Evolutionary conservation across 768 basidiomycete genomes (phyloP).

Genomic region (Podaxis mareebaensis): DNA sequence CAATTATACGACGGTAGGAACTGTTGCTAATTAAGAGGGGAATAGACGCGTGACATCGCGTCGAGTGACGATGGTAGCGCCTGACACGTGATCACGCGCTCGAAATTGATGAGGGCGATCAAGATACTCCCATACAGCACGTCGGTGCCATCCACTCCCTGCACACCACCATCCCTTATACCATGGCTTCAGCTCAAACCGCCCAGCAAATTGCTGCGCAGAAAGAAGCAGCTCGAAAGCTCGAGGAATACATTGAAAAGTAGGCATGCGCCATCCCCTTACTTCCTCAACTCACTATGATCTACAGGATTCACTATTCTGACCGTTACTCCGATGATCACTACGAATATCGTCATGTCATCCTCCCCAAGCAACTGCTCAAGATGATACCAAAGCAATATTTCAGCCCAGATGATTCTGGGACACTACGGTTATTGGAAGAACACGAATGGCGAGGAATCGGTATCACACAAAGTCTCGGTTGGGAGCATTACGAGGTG

Average conservation of each 20-base stretch:
- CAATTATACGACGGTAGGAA: neutral
- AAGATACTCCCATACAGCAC: conserved; percentile 11
- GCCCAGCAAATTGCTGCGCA: conserved; percentile 32
- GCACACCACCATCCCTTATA: conserved; percentile 6
- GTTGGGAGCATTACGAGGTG: conserved; percentile 98
- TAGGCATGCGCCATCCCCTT: conserved; percentile 26
- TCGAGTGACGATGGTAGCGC: neutral
- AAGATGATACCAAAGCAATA: conserved; percentile 89
- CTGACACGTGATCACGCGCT: conserved; percentile 5
- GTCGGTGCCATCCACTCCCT: neutral
- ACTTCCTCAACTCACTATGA: conserved; percentile 22
- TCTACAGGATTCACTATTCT: conserved; percentile 80
- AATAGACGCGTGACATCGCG: conserved; percentile 1
- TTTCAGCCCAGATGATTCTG: conserved; percentile 73
- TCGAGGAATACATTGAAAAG: conserved; percentile 83
- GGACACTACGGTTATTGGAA: conserved; percentile 76
- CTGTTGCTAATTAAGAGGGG: neutral
- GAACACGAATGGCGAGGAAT: conserved; percentile 96
- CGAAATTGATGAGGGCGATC: conserved; percentile 10
- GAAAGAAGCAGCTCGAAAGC: conserved; percentile 48
- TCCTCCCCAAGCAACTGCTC: conserved; percentile 91
- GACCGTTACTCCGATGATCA: conserved; percentile 90
- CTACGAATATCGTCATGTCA: conserved; percentile 97
- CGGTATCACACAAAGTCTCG: conserved; percentile 93
- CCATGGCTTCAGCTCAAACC: conserved; percentile 31